phyloP scores from a whole-genome alignment of 2,329 filamentous ascomycete genomes.

The Dryadomyces quercus-mongolicae region DNA sequence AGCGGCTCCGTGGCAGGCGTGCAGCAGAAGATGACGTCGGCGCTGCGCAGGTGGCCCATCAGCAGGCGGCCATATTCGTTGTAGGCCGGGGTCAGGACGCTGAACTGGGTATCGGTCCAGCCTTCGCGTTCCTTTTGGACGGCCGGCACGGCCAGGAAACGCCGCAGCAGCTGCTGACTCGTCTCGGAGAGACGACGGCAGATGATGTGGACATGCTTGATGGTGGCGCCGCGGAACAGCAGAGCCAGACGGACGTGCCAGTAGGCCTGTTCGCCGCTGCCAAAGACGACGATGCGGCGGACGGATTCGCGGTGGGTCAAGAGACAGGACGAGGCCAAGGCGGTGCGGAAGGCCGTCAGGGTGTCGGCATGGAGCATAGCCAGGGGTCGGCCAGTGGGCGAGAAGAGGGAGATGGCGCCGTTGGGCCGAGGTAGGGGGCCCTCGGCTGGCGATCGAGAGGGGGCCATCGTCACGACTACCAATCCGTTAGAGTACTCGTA shows the following conservation, averaged over 20 bases:
- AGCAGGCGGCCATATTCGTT: slow-evolving; percentile 54
- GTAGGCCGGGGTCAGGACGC: slow-evolving; percentile 56
- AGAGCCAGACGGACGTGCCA: slow-evolving; percentile 86
- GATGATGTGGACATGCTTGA: slow-evolving; percentile 72
- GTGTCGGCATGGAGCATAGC: slow-evolving; percentile 63
- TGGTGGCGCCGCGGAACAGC: slow-evolving; percentile 55
- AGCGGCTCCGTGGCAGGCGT: slow-evolving; percentile 64
- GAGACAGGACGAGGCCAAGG: slow-evolving; percentile 57
- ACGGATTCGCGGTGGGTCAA: slow-evolving; percentile 55
- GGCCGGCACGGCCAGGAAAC: slow-evolving; percentile 35
- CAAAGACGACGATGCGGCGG: slow-evolving; percentile 71
- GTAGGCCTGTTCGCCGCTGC: slow-evolving; percentile 80
- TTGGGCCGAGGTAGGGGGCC: slow-evolving; percentile 35
- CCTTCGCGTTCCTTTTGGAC: slow-evolving; percentile 43
- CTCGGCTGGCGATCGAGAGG: no score
- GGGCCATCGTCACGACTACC: no score
- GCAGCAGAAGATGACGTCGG: slow-evolving; percentile 81
- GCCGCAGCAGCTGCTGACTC: slow-evolving; percentile 37
- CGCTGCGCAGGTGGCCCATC: slow-evolving; percentile 56
- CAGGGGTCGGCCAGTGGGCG: slow-evolving; percentile 45
- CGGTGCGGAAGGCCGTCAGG: slow-evolving; percentile 71
- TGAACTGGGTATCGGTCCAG: slow-evolving; percentile 55
- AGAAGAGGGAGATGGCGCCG: slow-evolving; percentile 59
- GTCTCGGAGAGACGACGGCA: slow-evolving; percentile 57
- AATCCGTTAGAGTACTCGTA: no score